phyloP scores from a whole-genome alignment of 257 asterid genomes.

The Nicotiana attenuata region DNA sequence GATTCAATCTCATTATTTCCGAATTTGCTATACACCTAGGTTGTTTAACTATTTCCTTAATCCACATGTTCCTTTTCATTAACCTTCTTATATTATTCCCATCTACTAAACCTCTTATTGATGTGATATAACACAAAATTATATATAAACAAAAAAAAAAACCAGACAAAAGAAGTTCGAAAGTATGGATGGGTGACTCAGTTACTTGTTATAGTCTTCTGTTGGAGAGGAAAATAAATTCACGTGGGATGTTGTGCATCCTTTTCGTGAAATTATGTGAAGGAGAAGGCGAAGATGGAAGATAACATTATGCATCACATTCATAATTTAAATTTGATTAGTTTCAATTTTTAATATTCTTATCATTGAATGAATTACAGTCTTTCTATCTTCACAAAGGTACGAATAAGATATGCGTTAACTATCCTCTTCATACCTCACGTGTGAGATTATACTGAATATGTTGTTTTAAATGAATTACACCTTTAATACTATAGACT shows the following conservation, averaged over 20 bases:
- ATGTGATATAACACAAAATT: neutral
- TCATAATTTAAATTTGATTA: too few relatives aligned
- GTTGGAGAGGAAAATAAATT: neutral
- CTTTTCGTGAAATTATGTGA: conserved; percentile 8
- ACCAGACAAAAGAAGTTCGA: neutral
- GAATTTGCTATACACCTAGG: neutral
- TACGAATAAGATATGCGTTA: too few relatives aligned
- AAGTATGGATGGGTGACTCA: neutral
- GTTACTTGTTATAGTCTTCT: conserved; percentile 3
- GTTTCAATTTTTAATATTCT: too few relatives aligned
- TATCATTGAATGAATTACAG: too few relatives aligned
- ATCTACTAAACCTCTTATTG: neutral
- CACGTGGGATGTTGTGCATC: conserved; percentile 15
- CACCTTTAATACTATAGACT: neutral
- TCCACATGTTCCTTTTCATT: neutral
- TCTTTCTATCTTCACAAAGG: too few relatives aligned
- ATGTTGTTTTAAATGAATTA: too few relatives aligned
- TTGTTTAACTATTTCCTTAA: neutral
- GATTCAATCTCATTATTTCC: neutral
- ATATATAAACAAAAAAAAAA: neutral
- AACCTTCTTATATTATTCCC: neutral
- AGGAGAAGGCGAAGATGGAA: neutral
- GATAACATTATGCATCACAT: too few relatives aligned
- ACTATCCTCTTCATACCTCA: too few relatives aligned
- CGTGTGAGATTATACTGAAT: too few relatives aligned